These are phyloP conservation scores for Pyrus betulifolia DNA, from an alignment of 306 rosid genomes.

Conservation along the genomic window DNA sequence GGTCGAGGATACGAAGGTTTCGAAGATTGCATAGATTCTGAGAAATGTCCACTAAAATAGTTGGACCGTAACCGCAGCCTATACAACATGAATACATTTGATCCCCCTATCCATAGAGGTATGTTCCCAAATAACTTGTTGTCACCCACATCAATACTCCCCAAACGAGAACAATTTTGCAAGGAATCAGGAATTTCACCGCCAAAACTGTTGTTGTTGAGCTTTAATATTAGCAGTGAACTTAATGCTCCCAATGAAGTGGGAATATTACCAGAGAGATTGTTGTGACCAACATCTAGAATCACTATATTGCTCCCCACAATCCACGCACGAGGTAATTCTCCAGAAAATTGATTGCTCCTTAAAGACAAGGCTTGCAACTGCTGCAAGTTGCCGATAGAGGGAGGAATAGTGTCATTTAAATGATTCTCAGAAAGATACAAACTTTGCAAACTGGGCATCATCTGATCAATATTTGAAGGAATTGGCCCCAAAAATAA, in stretches of 20 bases:
- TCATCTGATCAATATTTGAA: accelerated
- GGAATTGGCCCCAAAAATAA: background rate
- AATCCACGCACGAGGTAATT: too few species aligned
- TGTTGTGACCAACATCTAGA: too few species aligned
- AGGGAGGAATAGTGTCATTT: too few species aligned
- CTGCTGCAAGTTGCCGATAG: accelerated
- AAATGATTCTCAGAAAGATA: background rate
- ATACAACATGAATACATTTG: background rate
- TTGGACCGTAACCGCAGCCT: background rate
- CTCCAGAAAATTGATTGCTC: too few species aligned
- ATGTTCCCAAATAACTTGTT: background rate
- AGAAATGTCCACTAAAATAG: background rate
- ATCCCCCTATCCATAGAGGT: background rate
- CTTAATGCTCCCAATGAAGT: too few species aligned
- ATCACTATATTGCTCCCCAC: too few species aligned
- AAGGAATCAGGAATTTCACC: too few species aligned
- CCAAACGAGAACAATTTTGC: background rate
- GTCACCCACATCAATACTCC: background rate
- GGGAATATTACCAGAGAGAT: too few species aligned
- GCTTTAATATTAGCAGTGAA: too few species aligned
- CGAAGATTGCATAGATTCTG: background rate
- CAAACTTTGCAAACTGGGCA: background rate
- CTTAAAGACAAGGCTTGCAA: too few species aligned
- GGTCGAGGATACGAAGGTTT: background rate
- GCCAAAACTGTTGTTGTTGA: too few species aligned